A percentile compares a stretch with the other conserved stretches of the same genome.
Conservation (phyloP, 2,329 filamentous ascomycete genomes). For the Fonsecaea nubica region DNA sequence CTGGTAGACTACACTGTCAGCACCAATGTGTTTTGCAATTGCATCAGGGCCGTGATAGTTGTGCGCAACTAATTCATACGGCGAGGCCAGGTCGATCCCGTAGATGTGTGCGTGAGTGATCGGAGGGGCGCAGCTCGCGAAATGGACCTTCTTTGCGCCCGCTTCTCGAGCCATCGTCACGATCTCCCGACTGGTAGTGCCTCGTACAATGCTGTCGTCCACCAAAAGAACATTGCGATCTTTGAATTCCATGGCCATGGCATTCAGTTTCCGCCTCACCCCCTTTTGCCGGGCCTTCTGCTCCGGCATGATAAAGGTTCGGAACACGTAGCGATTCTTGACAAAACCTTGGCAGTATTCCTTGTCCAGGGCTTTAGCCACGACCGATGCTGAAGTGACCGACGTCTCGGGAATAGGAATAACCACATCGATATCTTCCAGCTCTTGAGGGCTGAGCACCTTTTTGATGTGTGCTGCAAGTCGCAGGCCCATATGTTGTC, state of each 20-base stretch:
- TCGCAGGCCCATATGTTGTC: constrained; percentile 84
- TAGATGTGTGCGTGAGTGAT: constrained; percentile 90
- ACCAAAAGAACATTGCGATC: constrained; percentile 81
- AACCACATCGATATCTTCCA: constrained; percentile 78
- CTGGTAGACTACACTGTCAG: constrained; percentile 79
- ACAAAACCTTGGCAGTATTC: constrained; percentile 83
- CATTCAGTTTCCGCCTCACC: constrained; percentile 86
- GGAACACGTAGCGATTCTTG: constrained; percentile 88
- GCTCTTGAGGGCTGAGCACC: constrained; percentile 70
- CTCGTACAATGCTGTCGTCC: constrained; percentile 88
- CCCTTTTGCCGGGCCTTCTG: constrained; percentile 82
- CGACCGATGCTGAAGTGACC: constrained; percentile 77
- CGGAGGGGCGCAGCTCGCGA: constrained; percentile 80
- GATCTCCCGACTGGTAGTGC: constrained; percentile 80
- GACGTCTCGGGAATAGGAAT: constrained; percentile 86
- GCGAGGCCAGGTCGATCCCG: constrained; percentile 76
- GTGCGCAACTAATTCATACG: constrained; percentile 73
- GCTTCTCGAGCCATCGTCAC: constrained; percentile 84
- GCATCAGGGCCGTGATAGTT: constrained; percentile 64
- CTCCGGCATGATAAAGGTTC: constrained; percentile 85
- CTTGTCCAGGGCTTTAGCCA: constrained; percentile 77
- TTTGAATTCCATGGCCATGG: constrained; percentile 84
- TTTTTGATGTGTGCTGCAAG: constrained; percentile 75
- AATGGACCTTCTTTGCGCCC: constrained; percentile 80
- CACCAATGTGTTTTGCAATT: constrained; percentile 72